Evolutionary conservation across 2,329 filamentous ascomycete species (phyloP), one percentile per base, ranked within the genome.

Genomic region (Fusarium secorum): DNA sequence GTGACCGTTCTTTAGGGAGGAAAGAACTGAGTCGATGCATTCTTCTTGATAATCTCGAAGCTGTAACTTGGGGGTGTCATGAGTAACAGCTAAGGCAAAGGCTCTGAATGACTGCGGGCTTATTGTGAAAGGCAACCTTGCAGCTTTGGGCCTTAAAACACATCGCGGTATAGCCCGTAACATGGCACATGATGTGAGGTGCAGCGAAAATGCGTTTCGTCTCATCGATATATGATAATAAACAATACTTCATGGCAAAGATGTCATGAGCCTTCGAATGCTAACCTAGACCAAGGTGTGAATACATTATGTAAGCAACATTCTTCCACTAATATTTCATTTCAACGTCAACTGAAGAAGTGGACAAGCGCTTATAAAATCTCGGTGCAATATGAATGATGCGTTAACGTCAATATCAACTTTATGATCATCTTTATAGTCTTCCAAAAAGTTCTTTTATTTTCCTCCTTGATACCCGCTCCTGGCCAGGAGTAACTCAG

Each of bases 21-120:
- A 81, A 3, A 97, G 82, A 6, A 97, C 92, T 1, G 94, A 90
- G 76, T 93, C 89, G 66, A 98, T 97, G 77, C 93, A 97, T 85
- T 97, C 94, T 83, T 96, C 91, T 79, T 98, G 95, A 77, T 97
- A 98, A 74, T 92, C 85, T 72, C 94, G 91, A 44, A 97, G 88
- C 60, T 86, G 86, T 58, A 95, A 69, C 57, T 81, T 80, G 33
- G 68, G 73, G 33, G 44, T 49, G 8, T 66, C 60, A 46, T 64
- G 64, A 60, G 64, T 41, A 30, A 70, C 24, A 13, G 73, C 59
- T 20, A 77, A 71, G 30, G 76, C 74, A 60, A 72, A 77, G 32
- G 70, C 65, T 63, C 67, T 76, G 56, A 66, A 67, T n/a, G 60
- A 55, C 48, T 44, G 38, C 36, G 53, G 46, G n/a, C 42, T 71